Conservation (phyloP, 768 basidiomycete genomes). For the Crepidotus variabilis region DNA sequence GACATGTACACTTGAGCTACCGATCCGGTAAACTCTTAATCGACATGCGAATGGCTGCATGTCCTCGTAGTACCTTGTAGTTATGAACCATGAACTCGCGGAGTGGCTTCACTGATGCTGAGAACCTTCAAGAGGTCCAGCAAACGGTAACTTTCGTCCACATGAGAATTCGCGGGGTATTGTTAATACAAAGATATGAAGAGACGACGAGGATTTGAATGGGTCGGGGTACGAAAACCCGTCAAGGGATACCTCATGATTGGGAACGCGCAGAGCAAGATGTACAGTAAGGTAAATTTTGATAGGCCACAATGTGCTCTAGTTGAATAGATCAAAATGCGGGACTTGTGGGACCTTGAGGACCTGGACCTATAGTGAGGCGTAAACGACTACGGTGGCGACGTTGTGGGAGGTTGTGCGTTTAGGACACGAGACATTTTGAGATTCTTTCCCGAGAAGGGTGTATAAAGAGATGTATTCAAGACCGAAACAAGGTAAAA, state of each 20-base stretch:
- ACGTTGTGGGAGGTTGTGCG: not conserved
- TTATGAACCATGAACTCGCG: no score
- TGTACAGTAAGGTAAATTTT: not conserved
- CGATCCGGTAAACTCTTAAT: no score
- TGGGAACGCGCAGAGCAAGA: not conserved
- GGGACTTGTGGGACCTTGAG: not conserved
- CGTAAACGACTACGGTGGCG: not conserved
- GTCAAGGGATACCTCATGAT: not conserved
- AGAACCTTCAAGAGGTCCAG: not conserved
- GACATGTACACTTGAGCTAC: no score
- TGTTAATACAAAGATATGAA: not conserved
- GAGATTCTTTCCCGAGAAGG: not conserved
- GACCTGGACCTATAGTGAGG: not conserved
- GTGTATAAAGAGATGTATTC: not conserved
- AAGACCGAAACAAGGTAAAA: not conserved
- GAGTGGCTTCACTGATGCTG: no score
- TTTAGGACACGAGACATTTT: not conserved
- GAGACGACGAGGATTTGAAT: not conserved
- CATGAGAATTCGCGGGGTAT: not conserved
- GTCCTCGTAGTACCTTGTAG: no score
- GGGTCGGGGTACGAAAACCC: not conserved
- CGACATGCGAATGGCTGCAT: no score
- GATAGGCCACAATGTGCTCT: not conserved
- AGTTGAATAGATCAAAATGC: not conserved
- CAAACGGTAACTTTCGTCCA: not conserved